Evolutionary conservation across 2,329 filamentous ascomycete species (phyloP).

Genomic region (Monilinia laxa): DNA sequence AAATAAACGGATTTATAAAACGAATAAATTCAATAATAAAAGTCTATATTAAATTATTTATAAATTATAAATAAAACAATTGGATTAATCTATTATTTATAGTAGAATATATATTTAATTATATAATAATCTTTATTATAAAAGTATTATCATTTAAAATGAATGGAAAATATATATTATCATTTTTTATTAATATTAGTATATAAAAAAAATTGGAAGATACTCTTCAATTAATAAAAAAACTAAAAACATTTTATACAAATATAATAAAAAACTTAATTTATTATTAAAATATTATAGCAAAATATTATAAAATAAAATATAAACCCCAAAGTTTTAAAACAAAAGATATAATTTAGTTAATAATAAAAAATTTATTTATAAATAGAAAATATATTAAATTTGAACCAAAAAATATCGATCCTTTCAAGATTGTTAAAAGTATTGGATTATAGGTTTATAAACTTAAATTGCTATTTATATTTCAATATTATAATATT

Average conservation of each 20-base stretch:
- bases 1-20: not conserved
- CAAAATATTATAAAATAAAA: not conserved
- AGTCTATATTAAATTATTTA: not conserved
- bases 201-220: not conserved
- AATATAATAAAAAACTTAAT: not conserved
- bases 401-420: no score
- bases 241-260: not conserved
- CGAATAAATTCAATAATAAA: not conserved
- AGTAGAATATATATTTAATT: not conserved
- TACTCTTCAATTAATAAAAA: no score
- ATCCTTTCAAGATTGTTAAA: no score
- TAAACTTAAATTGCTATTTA: not conserved
- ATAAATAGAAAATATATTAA: no score
- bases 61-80: not conserved
- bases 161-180: not conserved
- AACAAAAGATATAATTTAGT: not conserved
- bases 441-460: no score
- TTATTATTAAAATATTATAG: not conserved
- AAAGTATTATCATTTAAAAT: not conserved
- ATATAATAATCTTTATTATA: not conserved
- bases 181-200: not conserved
- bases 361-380: not conserved
- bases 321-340: not conserved
- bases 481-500: not conserved
- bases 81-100: not conserved